phyloP scores from a whole-genome alignment of 1,139 yeast species.

The Dujonia santamariae region DNA sequence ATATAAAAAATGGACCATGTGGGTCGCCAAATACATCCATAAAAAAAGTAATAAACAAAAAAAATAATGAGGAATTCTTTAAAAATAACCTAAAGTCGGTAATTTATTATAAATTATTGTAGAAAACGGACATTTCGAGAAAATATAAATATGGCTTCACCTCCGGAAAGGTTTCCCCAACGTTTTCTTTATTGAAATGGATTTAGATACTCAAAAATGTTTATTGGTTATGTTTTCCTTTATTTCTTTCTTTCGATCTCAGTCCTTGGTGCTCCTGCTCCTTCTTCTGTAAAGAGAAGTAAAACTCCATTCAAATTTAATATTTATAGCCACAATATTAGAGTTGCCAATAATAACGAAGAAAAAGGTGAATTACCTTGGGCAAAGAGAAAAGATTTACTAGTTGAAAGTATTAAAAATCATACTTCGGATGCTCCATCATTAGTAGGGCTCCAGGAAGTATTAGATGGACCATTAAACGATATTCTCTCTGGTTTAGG shows the following conservation, averaged over 20 bases:
- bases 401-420: conserved; percentile 28
- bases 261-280: not conserved
- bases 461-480: conserved; percentile 37
- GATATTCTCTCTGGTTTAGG: conserved; percentile 30
- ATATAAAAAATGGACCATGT: no score
- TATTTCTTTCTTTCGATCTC: not conserved
- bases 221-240: not conserved
- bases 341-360: conserved; percentile 29
- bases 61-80: no score
- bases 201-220: no score
- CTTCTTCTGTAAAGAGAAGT: not conserved
- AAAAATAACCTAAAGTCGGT: no score
- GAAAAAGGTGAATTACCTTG: conserved; percentile 33
- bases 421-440: conserved; percentile 13
- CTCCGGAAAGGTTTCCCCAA: no score
- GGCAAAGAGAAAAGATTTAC: conserved; percentile 28
- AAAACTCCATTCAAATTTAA: conserved; percentile 11
- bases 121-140: no score
- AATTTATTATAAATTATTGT: no score
- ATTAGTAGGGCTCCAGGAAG: conserved; percentile 46
- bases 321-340: conserved; percentile 43
- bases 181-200: no score
- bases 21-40: no score
- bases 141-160: no score
- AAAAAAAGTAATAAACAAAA: no score